Conservation (phyloP, 805 yeast species). For the Yamadazyma akitaensis region DNA sequence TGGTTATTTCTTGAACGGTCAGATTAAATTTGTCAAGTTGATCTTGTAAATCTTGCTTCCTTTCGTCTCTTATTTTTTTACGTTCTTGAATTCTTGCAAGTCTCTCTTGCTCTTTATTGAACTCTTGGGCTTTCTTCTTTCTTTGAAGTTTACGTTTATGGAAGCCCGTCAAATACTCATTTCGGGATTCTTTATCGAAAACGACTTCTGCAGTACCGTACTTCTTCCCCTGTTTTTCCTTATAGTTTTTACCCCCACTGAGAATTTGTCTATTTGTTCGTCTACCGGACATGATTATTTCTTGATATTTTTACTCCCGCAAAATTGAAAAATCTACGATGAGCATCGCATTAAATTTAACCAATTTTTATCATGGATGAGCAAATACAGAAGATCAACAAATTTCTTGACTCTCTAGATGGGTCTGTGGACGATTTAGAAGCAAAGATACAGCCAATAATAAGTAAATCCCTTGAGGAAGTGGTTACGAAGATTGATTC, state of each 20-base stretch:
- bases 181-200: slow-evolving; percentile 75
- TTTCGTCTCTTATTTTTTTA: slow-evolving; percentile 64
- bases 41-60: slow-evolving; percentile 60
- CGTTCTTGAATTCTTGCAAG: slow-evolving; percentile 74
- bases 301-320: not conserved
- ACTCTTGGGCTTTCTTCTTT: slow-evolving; percentile 79
- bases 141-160: slow-evolving; percentile 90
- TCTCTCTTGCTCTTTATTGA: slow-evolving; percentile 73
- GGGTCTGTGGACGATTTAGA: slow-evolving; percentile 33
- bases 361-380: slow-evolving; percentile 42
- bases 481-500: slow-evolving; percentile 20
- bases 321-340: slow-evolving; percentile 5
- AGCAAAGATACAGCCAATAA: slow-evolving; percentile 32
- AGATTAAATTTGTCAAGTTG: slow-evolving; percentile 59
- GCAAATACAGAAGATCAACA: slow-evolving; percentile 34
- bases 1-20: slow-evolving; percentile 28
- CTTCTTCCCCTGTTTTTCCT: slow-evolving; percentile 60
- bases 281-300: slow-evolving; percentile 3
- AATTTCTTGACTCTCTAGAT: slow-evolving; percentile 37
- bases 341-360: slow-evolving; percentile 15
- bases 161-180: slow-evolving; percentile 88
- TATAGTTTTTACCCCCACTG: slow-evolving; percentile 82
- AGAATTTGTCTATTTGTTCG: slow-evolving; percentile 74
- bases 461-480: slow-evolving; percentile 41
- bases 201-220: slow-evolving; percentile 79